These are phyloP conservation scores for Leishmania major DNA, from an alignment of 208 protist species.

Conservation along the genomic window DNA sequence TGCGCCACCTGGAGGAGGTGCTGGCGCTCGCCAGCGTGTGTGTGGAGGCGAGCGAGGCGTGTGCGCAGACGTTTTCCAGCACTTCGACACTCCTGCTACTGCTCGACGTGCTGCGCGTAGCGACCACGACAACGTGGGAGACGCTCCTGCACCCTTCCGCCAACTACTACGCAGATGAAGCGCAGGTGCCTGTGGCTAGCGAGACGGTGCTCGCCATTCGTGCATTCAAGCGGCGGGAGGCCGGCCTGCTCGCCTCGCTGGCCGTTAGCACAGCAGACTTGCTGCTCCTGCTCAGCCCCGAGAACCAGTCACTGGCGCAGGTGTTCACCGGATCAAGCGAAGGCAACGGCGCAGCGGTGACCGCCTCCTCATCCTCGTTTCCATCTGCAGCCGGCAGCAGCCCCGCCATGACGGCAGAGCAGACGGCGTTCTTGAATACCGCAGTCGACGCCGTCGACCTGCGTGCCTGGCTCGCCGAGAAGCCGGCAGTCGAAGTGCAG, in stretches of 20 bases:
- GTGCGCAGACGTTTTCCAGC: conserved; percentile 42
- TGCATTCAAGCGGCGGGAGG: conserved; percentile 48
- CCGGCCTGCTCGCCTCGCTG: conserved; percentile 44
- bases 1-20: conserved; percentile 54
- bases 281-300: conserved; percentile 55
- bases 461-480: conserved; percentile 37
- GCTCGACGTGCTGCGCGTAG: conserved; percentile 36
- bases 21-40: conserved; percentile 50
- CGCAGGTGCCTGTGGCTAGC: background rate
- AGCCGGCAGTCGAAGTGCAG: conserved; percentile 19
- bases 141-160: conserved; percentile 40
- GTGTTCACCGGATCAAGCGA: conserved; percentile 23
- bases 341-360: background rate
- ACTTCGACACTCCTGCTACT: conserved; percentile 26
- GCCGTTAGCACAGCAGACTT: conserved; percentile 45
- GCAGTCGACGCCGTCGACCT: conserved; percentile 41
- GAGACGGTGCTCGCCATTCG: conserved; percentile 34
- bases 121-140: conserved; percentile 40
- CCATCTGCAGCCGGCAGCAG: background rate
- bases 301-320: conserved; percentile 43
- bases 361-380: background rate
- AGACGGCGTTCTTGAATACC: conserved; percentile 55
- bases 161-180: conserved; percentile 18
- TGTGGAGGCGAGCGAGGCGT: conserved; percentile 56
- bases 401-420: conserved; percentile 34